A percentile compares a stretch with the other conserved stretches of the same genome.
Evolutionary conservation across 306 rosid species (phyloP).

Genomic region (Arachis stenosperma): DNA sequence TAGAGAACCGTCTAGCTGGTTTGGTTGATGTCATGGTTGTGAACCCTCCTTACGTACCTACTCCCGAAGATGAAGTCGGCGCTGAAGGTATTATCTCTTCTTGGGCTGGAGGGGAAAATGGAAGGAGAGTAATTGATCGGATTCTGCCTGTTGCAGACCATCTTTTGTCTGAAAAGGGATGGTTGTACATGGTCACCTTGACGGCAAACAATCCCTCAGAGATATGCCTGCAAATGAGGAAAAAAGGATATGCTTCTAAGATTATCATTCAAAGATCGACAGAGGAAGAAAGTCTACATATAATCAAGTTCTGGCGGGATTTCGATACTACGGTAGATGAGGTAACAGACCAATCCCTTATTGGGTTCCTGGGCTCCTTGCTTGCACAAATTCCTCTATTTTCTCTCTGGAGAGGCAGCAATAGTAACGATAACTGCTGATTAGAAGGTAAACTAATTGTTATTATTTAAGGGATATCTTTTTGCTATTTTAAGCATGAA

Average conservation of each 20-base stretch:
- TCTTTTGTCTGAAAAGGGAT: constrained; percentile 84
- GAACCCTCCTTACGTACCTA: constrained; percentile 96
- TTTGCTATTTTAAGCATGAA: background rate
- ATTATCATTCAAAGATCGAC: constrained; percentile 87
- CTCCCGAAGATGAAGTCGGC: constrained; percentile 94
- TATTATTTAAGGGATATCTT: constrained; percentile 4
- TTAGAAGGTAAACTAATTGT: constrained; percentile 29
- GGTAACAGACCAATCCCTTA: constrained; percentile 38
- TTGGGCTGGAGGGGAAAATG: constrained; percentile 98
- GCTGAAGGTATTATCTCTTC: constrained; percentile 75
- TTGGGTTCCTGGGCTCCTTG: constrained; percentile 49
- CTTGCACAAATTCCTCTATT: constrained; percentile 51
- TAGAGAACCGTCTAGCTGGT: constrained; percentile 79
- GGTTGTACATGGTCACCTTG: constrained; percentile 90
- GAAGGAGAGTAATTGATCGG: constrained; percentile 78
- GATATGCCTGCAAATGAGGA: constrained; percentile 77
- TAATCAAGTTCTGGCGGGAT: constrained; percentile 92
- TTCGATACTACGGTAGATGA: constrained; percentile 41
- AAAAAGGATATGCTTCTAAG: constrained; percentile 79
- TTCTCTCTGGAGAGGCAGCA: constrained; percentile 49
- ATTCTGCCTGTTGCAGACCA: constrained; percentile 73
- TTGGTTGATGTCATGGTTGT: constrained; percentile 86
- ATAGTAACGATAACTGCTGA: constrained; percentile 40
- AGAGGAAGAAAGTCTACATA: constrained; percentile 89
- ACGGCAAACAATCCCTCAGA: constrained; percentile 75